Evolutionary conservation across 106 monocot species (phyloP).

Genomic region (Dactylorhiza incarnata): DNA sequence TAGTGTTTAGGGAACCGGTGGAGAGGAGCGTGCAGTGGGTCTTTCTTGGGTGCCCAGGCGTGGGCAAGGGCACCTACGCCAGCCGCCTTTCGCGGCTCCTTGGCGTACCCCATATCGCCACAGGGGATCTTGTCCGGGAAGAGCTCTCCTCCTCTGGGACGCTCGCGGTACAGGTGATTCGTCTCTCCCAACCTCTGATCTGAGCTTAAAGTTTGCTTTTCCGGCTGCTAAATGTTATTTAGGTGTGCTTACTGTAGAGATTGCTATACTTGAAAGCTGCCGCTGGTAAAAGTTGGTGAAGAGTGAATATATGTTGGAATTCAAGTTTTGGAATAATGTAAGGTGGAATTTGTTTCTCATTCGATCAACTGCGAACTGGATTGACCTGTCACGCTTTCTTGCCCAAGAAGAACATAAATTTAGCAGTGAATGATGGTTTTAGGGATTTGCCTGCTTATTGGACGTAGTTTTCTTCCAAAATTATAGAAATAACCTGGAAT

Average conservation of each 20-base stretch:
- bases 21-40: slow-evolving; percentile 79
- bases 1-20: slow-evolving; percentile 11
- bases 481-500: not conserved
- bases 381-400: not conserved
- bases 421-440: not conserved
- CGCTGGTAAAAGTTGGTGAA: not conserved
- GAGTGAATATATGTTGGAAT: not conserved
- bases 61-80: slow-evolving; percentile 95
- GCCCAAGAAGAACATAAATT: not conserved
- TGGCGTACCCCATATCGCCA: slow-evolving; percentile 88
- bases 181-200: not conserved
- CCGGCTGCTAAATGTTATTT: not conserved
- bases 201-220: not conserved
- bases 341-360: not conserved
- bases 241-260: not conserved
- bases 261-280: not conserved
- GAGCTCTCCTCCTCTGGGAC: slow-evolving; percentile 71
- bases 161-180: slow-evolving; percentile 49
- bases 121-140: slow-evolving; percentile 92
- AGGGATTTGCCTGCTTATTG: not conserved
- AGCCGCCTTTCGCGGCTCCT: slow-evolving; percentile 77
- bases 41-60: slow-evolving; percentile 88
- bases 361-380: not conserved
- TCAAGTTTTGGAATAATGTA: not conserved
- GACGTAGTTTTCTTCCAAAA: not conserved